phyloP scores from a whole-genome alignment of 208 protist species.

The Phytomonas sp. region DNA sequence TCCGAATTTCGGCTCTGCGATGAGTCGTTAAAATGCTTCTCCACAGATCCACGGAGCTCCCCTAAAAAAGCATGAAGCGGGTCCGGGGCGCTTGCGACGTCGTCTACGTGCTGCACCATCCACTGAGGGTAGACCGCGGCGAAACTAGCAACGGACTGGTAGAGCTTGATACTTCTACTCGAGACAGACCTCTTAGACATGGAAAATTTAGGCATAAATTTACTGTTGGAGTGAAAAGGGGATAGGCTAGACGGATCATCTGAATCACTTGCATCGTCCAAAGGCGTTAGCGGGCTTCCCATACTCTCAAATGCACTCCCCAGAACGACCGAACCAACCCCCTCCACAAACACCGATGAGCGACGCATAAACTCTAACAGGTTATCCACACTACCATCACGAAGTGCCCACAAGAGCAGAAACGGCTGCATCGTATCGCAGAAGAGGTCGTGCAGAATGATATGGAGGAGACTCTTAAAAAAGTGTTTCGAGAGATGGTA shows the following conservation, averaged over 20 bases:
- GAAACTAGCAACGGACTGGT: constrained; percentile 37
- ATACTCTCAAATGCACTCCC: constrained; percentile 14
- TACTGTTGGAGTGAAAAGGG: not conserved
- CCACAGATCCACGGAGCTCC: constrained; percentile 5
- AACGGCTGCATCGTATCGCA: constrained; percentile 37
- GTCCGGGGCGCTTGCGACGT: not conserved
- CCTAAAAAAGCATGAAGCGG: constrained; percentile 20
- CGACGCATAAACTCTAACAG: constrained; percentile 36
- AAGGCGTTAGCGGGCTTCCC: not conserved
- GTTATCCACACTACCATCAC: constrained; percentile 44
- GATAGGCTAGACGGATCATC: not conserved
- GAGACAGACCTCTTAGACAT: not conserved
- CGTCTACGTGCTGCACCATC: constrained; percentile 21
- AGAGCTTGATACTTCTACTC: constrained; percentile 1
- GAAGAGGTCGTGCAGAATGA: constrained; percentile 35
- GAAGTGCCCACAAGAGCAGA: constrained; percentile 40
- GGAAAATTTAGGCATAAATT: not conserved
- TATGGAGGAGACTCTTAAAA: constrained; percentile 35
- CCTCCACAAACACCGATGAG: constrained; percentile 53
- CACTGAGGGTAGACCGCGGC: constrained; percentile 41
- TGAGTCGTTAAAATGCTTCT: not conserved
- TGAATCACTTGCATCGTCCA: constrained; percentile 16
- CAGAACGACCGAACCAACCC: constrained; percentile 57
- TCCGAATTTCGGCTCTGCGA: not conserved
- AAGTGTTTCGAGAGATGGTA: constrained; percentile 40